These are phyloP conservation scores for Fusarium virguliforme DNA, from an alignment of 2,329 filamentous ascomycete genomes.

Conservation along the genomic window DNA sequence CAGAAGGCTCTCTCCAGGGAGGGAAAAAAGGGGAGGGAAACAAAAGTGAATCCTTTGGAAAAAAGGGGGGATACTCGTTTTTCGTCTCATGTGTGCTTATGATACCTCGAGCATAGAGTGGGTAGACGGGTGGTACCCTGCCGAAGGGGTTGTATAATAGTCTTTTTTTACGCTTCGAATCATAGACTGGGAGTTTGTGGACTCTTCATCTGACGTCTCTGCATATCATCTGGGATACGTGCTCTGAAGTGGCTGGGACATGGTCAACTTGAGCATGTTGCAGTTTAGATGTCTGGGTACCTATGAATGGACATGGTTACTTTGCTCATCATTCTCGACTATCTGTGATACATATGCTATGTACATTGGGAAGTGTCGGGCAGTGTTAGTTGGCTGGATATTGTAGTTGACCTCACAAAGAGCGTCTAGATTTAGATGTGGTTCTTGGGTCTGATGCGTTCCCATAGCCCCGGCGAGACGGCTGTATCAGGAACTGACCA, in stretches of 20 bases:
- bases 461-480: too few relatives aligned
- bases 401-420: too few relatives aligned
- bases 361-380: too few relatives aligned
- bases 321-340: too few relatives aligned
- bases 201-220: constrained; percentile 30
- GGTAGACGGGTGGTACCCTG: constrained; percentile 48
- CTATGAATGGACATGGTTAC: too few relatives aligned
- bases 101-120: constrained; percentile 47
- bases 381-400: too few relatives aligned
- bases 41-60: constrained; percentile 46
- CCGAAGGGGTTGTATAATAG: constrained; percentile 51
- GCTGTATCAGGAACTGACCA: too few relatives aligned
- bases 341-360: too few relatives aligned
- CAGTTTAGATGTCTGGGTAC: not conserved
- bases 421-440: too few relatives aligned
- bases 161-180: constrained; percentile 50
- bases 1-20: constrained; percentile 34
- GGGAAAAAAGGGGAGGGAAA: constrained; percentile 19
- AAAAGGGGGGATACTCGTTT: constrained; percentile 39
- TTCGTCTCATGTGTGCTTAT: constrained; percentile 49
- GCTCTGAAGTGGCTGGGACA: not conserved
- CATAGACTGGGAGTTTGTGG: constrained; percentile 47
- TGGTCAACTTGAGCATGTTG: not conserved
- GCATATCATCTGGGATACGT: not conserved
- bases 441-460: too few relatives aligned